phyloP scores from a whole-genome alignment of 2,329 filamentous ascomycete genomes.

The Fusarium robinianum region DNA sequence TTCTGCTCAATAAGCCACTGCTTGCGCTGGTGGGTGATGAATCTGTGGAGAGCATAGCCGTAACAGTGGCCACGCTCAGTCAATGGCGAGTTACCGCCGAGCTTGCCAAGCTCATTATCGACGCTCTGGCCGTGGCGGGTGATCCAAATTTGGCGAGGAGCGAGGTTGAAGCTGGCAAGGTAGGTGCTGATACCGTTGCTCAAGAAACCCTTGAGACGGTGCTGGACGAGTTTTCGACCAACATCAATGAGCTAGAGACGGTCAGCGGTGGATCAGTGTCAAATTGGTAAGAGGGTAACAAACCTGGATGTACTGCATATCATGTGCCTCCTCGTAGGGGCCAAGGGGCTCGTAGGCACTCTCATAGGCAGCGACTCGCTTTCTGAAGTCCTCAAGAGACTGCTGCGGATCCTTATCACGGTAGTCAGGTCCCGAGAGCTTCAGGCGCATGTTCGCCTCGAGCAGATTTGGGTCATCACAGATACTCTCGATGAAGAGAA shows the following conservation, averaged over 20 bases:
- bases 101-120: constrained; percentile 85
- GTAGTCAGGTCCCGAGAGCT: constrained; percentile 95
- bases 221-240: constrained; percentile 88
- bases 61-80: constrained; percentile 82
- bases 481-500: constrained; percentile 93
- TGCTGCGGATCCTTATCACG: constrained; percentile 86
- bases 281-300: constrained; percentile 12
- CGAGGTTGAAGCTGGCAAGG: constrained; percentile 93
- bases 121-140: constrained; percentile 90
- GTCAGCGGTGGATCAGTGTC: constrained; percentile 37
- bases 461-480: constrained; percentile 84
- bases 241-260: constrained; percentile 83
- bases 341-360: constrained; percentile 92
- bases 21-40: constrained; percentile 79
- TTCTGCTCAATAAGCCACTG: constrained; percentile 84
- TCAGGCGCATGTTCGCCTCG: constrained; percentile 96
- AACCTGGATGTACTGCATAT: constrained; percentile 90
- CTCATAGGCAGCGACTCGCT: constrained; percentile 89
- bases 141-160: constrained; percentile 96
- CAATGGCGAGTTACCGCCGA: constrained; percentile 87
- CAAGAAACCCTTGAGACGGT: constrained; percentile 89
- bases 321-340: constrained; percentile 84
- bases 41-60: constrained; percentile 76
- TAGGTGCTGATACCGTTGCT: constrained; percentile 93
- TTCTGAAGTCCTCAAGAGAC: constrained; percentile 88